A percentile compares a stretch with the other conserved stretches of the same genome.
Conservation (phyloP, 257 asterid species). For the Scutellaria galericulata region DNA sequence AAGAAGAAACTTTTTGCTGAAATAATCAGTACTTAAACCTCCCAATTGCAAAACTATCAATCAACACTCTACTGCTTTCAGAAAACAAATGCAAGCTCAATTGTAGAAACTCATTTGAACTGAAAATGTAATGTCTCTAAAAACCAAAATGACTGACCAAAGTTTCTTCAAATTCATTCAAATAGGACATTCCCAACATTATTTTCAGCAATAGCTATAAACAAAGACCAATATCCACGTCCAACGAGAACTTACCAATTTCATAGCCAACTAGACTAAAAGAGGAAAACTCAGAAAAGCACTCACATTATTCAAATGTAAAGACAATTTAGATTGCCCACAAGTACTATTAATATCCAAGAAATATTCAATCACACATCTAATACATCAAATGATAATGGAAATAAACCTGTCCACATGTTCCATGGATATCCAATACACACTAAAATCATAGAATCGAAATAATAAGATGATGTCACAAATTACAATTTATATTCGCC, state of each 20-base stretch:
- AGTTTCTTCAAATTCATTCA: neutral
- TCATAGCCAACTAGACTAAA: neutral
- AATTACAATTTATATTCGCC: neutral
- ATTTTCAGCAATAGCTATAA: neutral
- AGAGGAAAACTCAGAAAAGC: neutral
- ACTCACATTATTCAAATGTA: too few relatives aligned
- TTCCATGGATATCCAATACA: neutral
- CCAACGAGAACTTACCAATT: neutral
- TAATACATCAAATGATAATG: neutral
- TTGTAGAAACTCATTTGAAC: neutral
- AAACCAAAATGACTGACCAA: neutral
- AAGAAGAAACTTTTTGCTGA: neutral
- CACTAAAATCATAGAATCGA: conserved; percentile 1
- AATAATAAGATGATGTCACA: neutral
- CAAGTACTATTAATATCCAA: neutral
- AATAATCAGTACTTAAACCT: neutral
- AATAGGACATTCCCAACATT: neutral
- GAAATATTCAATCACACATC: neutral
- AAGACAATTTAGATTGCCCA: neutral
- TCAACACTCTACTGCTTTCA: neutral
- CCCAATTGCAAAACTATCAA: neutral
- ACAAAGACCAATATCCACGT: neutral
- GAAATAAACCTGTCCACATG: conserved; percentile 2
- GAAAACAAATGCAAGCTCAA: neutral
- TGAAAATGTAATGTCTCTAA: neutral